Percentiles rank a stretch among this genome's conserved stretches.
phyloP scores from a whole-genome alignment of 2,329 filamentous ascomycete species.

The Beauveria pseudobassiana region DNA sequence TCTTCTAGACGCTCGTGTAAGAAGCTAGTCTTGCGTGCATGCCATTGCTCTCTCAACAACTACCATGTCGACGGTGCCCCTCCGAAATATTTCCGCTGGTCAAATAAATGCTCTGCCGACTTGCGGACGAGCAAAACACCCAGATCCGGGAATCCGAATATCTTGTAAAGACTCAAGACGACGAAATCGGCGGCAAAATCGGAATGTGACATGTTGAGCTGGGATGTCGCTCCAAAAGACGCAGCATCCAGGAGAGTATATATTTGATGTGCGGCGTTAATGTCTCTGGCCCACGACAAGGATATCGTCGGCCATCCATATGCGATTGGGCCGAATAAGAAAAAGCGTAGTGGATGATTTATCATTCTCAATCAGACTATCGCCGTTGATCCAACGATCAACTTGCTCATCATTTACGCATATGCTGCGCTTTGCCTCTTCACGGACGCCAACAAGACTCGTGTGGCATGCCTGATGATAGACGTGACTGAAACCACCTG shows the following conservation, averaged over 20 bases:
- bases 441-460: slow-evolving; percentile 73
- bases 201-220: slow-evolving; percentile 59
- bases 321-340: slow-evolving; percentile 90
- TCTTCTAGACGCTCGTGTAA: slow-evolving; percentile 84
- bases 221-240: slow-evolving; percentile 68
- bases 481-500: slow-evolving; percentile 69
- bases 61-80: slow-evolving; percentile 94
- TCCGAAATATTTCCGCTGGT: slow-evolving; percentile 73
- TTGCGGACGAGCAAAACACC: slow-evolving; percentile 79
- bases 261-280: slow-evolving; percentile 31
- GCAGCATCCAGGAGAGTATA: slow-evolving; percentile 81
- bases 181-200: slow-evolving; percentile 70
- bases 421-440: slow-evolving; percentile 55
- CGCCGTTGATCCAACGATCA: slow-evolving; percentile 52
- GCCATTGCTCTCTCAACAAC: slow-evolving; percentile 72
- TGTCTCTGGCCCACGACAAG: slow-evolving; percentile 57
- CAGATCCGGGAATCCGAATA: slow-evolving; percentile 94
- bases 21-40: slow-evolving; percentile 62
- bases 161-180: slow-evolving; percentile 87
- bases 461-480: slow-evolving; percentile 85
- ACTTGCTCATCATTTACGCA: slow-evolving; percentile 64
- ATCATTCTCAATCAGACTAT: slow-evolving; percentile 22
- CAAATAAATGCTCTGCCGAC: slow-evolving; percentile 55
- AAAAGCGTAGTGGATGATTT: slow-evolving; percentile 34
- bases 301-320: slow-evolving; percentile 74